Conservation (phyloP, 2,329 filamentous ascomycete species). For the Calonectria hawksworthii region DNA sequence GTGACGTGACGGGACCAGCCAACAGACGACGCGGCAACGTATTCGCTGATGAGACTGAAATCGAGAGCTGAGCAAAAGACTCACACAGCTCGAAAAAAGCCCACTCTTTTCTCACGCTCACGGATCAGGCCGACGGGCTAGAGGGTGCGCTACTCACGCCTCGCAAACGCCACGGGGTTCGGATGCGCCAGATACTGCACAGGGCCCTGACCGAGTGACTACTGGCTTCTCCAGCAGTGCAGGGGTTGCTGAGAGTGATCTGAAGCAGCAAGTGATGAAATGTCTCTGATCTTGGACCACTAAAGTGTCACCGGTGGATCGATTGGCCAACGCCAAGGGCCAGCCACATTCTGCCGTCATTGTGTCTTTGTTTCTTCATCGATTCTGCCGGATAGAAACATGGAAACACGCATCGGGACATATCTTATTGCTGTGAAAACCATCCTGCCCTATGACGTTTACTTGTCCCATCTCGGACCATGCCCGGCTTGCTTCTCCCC, state of each 20-base stretch:
- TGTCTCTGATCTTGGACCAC: constrained; percentile 5
- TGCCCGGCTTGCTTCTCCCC: not conserved
- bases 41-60: not conserved
- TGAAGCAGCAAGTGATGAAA: constrained; percentile 1
- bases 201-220: constrained; percentile 7
- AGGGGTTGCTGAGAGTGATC: constrained; percentile 7
- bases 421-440: not conserved
- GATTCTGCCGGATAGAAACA: not conserved
- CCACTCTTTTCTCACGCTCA: constrained; percentile 8
- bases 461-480: not conserved
- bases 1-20: not conserved
- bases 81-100: not conserved
- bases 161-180: constrained; percentile 23
- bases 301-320: not conserved
- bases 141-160: constrained; percentile 13
- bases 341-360: constrained; percentile 4
- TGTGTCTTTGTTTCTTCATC: constrained; percentile 9
- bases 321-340: not conserved
- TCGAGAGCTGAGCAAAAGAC: not conserved
- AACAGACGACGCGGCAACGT: not conserved
- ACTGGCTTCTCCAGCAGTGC: constrained; percentile 11
- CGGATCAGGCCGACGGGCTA: constrained; percentile 21
- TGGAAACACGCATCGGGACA: not conserved
- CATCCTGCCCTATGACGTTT: constrained; percentile 4
- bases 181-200: constrained; percentile 11